These are phyloP conservation scores for Phaeoacremonium minimum DNA, from an alignment of 2,329 filamentous ascomycete genomes.

Conservation along the genomic window DNA sequence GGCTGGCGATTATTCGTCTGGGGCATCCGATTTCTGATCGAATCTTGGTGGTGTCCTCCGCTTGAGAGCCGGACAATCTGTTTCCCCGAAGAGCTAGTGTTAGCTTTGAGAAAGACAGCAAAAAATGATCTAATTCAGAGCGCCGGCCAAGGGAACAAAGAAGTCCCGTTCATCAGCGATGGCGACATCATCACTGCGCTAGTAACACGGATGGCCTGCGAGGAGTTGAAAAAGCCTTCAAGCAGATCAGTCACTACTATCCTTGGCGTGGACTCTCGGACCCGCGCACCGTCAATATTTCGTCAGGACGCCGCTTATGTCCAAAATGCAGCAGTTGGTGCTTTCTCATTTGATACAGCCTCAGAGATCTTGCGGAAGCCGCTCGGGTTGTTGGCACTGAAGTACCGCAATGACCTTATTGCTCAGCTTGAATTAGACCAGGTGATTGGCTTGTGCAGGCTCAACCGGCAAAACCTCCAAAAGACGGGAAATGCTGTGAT, in stretches of 20 bases:
- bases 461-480: not conserved
- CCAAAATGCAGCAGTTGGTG: not conserved
- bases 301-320: not conserved
- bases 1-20: not conserved
- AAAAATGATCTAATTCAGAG: not conserved
- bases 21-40: not conserved
- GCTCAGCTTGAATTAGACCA: not conserved
- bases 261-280: not conserved
- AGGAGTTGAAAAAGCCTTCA: too few species aligned
- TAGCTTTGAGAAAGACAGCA: not conserved
- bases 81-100: too few species aligned
- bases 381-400: not conserved
- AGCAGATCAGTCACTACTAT: not conserved
- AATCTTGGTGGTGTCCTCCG: not conserved
- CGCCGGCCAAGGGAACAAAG: not conserved
- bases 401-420: not conserved
- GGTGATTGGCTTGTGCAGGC: too few species aligned
- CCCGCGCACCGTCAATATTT: not conserved
- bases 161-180: too few species aligned
- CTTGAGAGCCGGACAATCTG: not conserved
- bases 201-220: too few species aligned
- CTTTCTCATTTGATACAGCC: not conserved
- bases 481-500: not conserved
- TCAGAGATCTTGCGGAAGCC: not conserved
- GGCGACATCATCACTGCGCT: too few species aligned